Evolutionary conservation across 371 early-diverging fungal genomes (phyloP).

Genomic region (Lichtheimia corymbifera): DNA sequence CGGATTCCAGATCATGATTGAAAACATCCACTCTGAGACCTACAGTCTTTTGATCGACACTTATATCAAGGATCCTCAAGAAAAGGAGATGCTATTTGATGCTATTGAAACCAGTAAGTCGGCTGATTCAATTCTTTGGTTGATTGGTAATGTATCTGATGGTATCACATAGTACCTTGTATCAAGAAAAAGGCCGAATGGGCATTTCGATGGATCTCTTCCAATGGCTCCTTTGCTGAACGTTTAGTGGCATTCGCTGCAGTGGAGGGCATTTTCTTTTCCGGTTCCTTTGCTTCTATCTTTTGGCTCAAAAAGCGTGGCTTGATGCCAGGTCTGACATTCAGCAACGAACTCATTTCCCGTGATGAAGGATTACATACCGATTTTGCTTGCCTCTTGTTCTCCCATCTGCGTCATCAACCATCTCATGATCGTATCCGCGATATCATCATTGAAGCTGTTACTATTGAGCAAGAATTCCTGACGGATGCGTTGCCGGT

Average conservation of each 20-base stretch:
- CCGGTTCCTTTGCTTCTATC: constrained; percentile 98
- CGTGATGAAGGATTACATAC: constrained; percentile 99
- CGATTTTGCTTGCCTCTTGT: constrained; percentile 99
- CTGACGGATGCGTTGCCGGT: constrained; percentile 95
- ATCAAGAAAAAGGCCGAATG: constrained; percentile 98
- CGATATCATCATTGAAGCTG: constrained; percentile 93
- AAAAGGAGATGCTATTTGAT: constrained; percentile 93
- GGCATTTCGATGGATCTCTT: constrained; percentile 97
- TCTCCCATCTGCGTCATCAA: constrained; percentile 83
- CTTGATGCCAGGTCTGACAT: constrained; percentile 99
- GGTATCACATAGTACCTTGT: constrained; percentile 77
- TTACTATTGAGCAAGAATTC: constrained; percentile 96
- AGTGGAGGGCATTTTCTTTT: constrained; percentile 99
- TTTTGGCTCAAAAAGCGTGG: constrained; percentile 99
- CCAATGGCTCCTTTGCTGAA: constrained; percentile 91
- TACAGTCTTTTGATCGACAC: constrained; percentile 99
- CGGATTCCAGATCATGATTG: constrained; percentile 99
- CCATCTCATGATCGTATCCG: constrained; percentile 73
- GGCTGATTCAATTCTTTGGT: constrained; percentile 1
- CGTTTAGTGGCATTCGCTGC: constrained; percentile 99
- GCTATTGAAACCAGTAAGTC: constrained; percentile 91
- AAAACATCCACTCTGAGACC: constrained; percentile 99
- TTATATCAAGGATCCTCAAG: constrained; percentile 90
- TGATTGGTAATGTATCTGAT: constrained; percentile 7
- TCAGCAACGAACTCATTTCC: constrained; percentile 99